Base-by-base conservation (phyloP, 768 basidiomycete species). In the Leccinum incarnatum region DNA sequence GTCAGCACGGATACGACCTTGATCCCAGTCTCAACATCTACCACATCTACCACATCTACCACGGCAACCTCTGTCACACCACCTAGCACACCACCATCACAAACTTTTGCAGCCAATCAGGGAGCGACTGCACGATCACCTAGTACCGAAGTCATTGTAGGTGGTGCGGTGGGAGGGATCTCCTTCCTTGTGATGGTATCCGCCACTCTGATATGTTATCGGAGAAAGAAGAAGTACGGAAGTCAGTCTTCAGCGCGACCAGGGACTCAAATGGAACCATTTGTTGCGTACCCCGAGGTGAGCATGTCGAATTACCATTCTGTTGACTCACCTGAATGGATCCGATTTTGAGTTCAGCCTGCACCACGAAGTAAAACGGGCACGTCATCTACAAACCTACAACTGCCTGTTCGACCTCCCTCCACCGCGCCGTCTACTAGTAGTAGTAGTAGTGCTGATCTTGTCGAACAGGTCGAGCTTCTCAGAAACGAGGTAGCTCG, bases 141-240 rank as follows among this genome's bases (percentile, higher is more conserved):
- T 4, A 32, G 40, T 40, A 34, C 23, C 15, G 51, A 57, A 0
- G 55, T 51, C 14, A 57, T 63, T 10, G 21, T 56, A 1, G 66
- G 65, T 21, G 62, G 57, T n/a, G 17, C 27, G 4, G 46, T 65
- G 2, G 63, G 53, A 3, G 67, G 54, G 0, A 15, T 25, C 11
- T 7, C 25, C 19, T 14, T 25, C 47, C 23, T 48, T 3, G 21
- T 27, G 14, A 14, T 48, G 7, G 12, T 40, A 4, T 40, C 14
- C 1, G 14, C 37, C 12, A 9, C 47, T 12, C 23, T 48, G 19
- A 15, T 48, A 27, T 48, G 47, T 48, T 48, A 25, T 48, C 47
- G 15, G 23, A 48, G 25, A 48, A 14, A 25, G 3, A 59, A 48
- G 32, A 53, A 40, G 27, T 42, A 40, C 6, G 25, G 23, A 5